These are phyloP conservation scores for Baudoinia panamericana DNA, from an alignment of 495 filamentous ascomycete genomes.

Conservation along the genomic window DNA sequence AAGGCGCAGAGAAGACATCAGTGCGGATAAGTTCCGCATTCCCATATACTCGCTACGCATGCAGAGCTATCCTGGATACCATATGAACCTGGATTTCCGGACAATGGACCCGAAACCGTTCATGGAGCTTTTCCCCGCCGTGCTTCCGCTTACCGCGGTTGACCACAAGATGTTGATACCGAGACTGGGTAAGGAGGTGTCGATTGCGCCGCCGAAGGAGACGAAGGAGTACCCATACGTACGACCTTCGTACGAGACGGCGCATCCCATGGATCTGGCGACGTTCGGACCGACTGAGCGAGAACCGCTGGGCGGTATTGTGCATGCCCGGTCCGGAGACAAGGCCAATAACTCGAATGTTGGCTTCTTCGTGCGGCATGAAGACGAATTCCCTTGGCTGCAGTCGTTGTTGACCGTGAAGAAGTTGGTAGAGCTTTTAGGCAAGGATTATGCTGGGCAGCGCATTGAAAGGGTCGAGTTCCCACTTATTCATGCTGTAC, in stretches of 20 bases:
- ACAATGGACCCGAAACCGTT: slow-evolving; percentile 26
- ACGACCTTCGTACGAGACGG: slow-evolving; percentile 20
- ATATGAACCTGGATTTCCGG: slow-evolving; percentile 19
- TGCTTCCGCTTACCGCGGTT: slow-evolving; percentile 23
- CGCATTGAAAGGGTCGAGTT: no score
- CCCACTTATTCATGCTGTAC: no score
- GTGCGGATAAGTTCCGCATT: slow-evolving; percentile 23
- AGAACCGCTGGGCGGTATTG: slow-evolving; percentile 21
- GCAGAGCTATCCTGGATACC: slow-evolving; percentile 18
- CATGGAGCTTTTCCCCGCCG: slow-evolving; percentile 24
- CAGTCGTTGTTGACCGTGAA: slow-evolving; percentile 24
- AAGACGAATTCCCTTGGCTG: slow-evolving; percentile 30
- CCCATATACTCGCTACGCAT: slow-evolving; percentile 16
- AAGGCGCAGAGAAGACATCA: slow-evolving; percentile 19
- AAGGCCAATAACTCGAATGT: slow-evolving; percentile 26
- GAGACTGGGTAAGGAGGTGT: slow-evolving; percentile 13
- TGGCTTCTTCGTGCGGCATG: slow-evolving; percentile 25
- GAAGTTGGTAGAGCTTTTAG: slow-evolving; percentile 26
- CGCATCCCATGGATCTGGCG: slow-evolving; percentile 11
- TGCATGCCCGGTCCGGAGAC: slow-evolving; percentile 23
- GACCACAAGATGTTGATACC: slow-evolving; percentile 10
- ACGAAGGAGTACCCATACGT: slow-evolving; percentile 17
- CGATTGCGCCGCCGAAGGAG: slow-evolving; percentile 9
- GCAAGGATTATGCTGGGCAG: no score
- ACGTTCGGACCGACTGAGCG: slow-evolving; percentile 19